Evolutionary conservation across 2,329 filamentous ascomycete species (phyloP), one percentile per base, ranked within the genome.

Genomic region (Cladosporium sp.): DNA sequence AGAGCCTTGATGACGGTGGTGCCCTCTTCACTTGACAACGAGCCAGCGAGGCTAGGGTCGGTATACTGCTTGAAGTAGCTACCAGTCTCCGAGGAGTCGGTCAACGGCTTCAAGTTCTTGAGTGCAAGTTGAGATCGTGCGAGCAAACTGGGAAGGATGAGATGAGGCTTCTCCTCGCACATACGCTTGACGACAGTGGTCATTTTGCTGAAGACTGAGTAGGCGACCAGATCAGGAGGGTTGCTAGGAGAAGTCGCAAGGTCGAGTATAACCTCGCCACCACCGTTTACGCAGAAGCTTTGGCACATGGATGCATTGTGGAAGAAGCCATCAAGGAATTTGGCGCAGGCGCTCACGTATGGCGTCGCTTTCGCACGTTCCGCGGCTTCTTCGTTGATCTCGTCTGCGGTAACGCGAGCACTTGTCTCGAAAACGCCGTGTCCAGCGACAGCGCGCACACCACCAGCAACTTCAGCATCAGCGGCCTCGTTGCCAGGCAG

Each of bases 231-330:
- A 61, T 88, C 80, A 59, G 84, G 83, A 1, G 89, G 83, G 41
- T 97, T 77, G 65, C 89, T 91, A 4, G 89, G 86, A 24, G 91
- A 81, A 48, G 87, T 88, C 36, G 86, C 86, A 50, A 96, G 82
- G 63, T 96, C 89, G 48, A 99, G 76, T 17, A 97, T 76, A 44
- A 86, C 77, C 66, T 96, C 89, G 19, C 92, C 83, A 6, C 89
- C 93, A 52, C 90, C 89, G 43, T 80, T 79, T 49, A 87, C 82
- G 55, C 93, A 83, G 62, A 96, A 92, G 19, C 80, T 79, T 15
- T 77, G 73, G 67, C 87, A 91, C 60, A 95, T 79, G 29, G 77
- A 77, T 51, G 80, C 76, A 62, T 95, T 95, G 55, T 82, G 80
- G 53, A 93, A 82, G 65, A 93, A 92, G 1, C 86, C 81, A 34